Base-by-base conservation (phyloP, 495 filamentous ascomycete genomes). In the Venustampulla echinocandica region DNA sequence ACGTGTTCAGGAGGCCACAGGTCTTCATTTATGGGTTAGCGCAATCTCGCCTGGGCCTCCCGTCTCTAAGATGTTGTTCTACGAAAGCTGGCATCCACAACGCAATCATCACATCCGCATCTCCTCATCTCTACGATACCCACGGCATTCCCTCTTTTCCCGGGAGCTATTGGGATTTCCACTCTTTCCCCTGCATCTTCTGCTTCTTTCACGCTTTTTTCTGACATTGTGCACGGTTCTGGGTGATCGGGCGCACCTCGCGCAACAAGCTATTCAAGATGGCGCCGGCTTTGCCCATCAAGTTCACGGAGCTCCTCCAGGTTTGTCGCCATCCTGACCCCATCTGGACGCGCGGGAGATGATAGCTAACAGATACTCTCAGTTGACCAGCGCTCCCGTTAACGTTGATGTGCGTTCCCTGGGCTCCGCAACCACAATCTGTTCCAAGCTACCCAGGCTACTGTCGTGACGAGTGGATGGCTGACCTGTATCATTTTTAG, bases 291-390 rank as follows among this genome's bases (percentile, higher is more conserved):
- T 67, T 95, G 56, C 90, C 90, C 56, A 96, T 96, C 73, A 87
- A 87, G 69, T 96, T 96, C 66, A 86, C 83, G 64, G 90, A 96
- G 79, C 76, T 94, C 60, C 72, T 93, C 60, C 85, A 85, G 79
- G 84, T 94, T 75, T 63, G 73, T 64, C 46, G 20, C 48, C 42
- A 23, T 24, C 15, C 38, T 41, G 13, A 45, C 15, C 23, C 7
- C 20, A 17, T 22, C 42, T 21, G 15, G 47, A 14, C 13, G 14
- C 43, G 36, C 13, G 20, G 18, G 48, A 25, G 38, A 24, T 50
- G 55, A 48, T 22, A 15, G 36, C 47, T 54, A 40, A 36, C 39
- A 41, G 53, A 51, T 41, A 17, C 40, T 28, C 60, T 40, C 64
- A 90, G 83, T 75, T 90, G 64, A 82, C 77, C 61, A 80, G 79